Percentiles rank a stretch among this genome's conserved stretches.
Conservation (phyloP, 192 early-diverging fungal species). For the Backusella liffmaniae region DNA sequence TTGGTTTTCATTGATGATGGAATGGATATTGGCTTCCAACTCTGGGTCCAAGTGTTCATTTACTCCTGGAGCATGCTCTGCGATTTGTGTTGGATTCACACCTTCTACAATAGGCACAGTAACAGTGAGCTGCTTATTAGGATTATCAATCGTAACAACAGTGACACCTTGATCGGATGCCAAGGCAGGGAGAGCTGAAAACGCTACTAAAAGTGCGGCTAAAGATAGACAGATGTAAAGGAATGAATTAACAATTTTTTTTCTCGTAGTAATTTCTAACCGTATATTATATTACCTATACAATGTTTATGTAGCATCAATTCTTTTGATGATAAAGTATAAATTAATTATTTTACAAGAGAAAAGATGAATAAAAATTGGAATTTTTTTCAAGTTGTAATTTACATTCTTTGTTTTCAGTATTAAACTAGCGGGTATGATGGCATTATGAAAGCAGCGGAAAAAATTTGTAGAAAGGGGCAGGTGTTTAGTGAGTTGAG, state of each 20-base stretch:
- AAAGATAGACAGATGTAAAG: not conserved
- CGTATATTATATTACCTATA: not conserved
- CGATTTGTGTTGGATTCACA: not conserved
- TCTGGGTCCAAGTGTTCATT: not conserved
- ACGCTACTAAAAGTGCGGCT: not conserved
- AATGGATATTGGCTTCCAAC: not conserved
- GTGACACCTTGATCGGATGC: not conserved
- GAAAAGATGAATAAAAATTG: not conserved
- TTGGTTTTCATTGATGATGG: not conserved
- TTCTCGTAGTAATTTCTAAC: not conserved
- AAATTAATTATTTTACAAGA: not conserved
- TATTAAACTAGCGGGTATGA: not conserved
- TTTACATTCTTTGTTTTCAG: constrained; percentile 8
- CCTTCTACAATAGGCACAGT: not conserved
- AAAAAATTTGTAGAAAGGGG: not conserved
- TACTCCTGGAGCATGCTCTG: not conserved
- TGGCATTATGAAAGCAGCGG: not conserved
- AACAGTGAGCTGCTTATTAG: not conserved
- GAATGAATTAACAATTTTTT: not conserved
- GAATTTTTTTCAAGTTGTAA: not conserved
- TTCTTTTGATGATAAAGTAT: not conserved
- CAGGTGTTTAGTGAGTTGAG: not conserved
- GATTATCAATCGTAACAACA: not conserved
- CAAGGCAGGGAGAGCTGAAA: not conserved
- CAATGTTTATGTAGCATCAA: not conserved